A percentile compares a stretch with the other conserved stretches of the same genome.
Conservation (phyloP, 805 yeast genomes). For the Candida krabiensis region DNA sequence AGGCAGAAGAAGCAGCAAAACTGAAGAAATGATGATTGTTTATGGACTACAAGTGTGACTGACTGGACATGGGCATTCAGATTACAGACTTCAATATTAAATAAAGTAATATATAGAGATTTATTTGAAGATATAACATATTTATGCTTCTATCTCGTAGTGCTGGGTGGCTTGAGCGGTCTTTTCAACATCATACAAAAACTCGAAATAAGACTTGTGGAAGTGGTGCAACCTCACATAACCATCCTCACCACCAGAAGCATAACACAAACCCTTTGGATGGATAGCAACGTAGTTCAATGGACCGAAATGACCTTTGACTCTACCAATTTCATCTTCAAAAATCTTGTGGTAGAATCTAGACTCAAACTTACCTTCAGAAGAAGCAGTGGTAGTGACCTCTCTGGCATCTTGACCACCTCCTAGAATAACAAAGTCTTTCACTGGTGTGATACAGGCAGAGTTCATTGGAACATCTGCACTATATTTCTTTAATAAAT, state of each 20-base stretch:
- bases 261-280: slow-evolving; percentile 90
- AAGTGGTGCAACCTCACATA: slow-evolving; percentile 90
- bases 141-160: slow-evolving; percentile 18
- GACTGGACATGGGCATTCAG: too few relatives aligned
- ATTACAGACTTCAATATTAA: background rate
- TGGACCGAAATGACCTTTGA: slow-evolving; percentile 99
- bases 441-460: slow-evolving; percentile 90
- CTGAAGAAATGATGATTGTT: slow-evolving; percentile 11
- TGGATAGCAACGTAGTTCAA: slow-evolving; percentile 90
- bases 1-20: slow-evolving; percentile 26
- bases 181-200: slow-evolving; percentile 87
- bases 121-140: slow-evolving; percentile 5
- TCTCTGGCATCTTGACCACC: slow-evolving; percentile 99
- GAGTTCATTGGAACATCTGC: slow-evolving; percentile 95
- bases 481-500: slow-evolving; percentile 68
- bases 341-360: slow-evolving; percentile 93
- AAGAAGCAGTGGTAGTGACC: slow-evolving; percentile 93
- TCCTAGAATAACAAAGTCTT: slow-evolving; percentile 89
- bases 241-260: slow-evolving; percentile 99
- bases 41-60: too few relatives aligned
- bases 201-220: slow-evolving; percentile 90
- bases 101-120: background rate
- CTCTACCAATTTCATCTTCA: slow-evolving; percentile 94
- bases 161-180: slow-evolving; percentile 52
- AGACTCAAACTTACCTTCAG: slow-evolving; percentile 96